Conservation (phyloP, 2,329 filamentous ascomycete species). For the Colletotrichum lini region DNA sequence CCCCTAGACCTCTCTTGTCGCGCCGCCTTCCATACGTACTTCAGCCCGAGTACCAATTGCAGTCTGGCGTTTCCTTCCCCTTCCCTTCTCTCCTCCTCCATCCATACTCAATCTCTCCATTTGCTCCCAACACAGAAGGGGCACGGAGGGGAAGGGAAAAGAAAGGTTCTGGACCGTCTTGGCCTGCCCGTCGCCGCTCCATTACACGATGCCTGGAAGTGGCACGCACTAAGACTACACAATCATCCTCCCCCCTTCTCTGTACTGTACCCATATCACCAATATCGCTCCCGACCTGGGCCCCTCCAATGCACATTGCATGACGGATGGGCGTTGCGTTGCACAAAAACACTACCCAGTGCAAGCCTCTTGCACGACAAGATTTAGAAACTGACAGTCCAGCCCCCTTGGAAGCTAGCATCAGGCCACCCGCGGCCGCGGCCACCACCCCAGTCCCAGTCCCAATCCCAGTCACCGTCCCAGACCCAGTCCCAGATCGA, state of each 20-base stretch:
- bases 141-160: background rate
- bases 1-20: background rate
- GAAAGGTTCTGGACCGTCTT: conserved; percentile 36
- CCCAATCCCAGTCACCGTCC: conserved; percentile 20
- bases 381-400: conserved; percentile 36
- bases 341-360: conserved; percentile 15
- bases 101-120: background rate
- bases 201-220: conserved; percentile 32
- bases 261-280: background rate
- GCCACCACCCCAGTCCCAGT: conserved; percentile 32
- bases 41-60: background rate
- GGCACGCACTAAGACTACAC: conserved; percentile 15
- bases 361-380: conserved; percentile 23
- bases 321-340: conserved; percentile 19
- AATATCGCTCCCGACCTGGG: conserved; percentile 17
- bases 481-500: conserved; percentile 26
- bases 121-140: conserved; percentile 14
- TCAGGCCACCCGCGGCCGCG: conserved; percentile 41
- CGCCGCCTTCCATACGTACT: conserved; percentile 4
- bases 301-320: conserved; percentile 15
- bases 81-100: conserved; percentile 8
- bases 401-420: conserved; percentile 38
- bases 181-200: conserved; percentile 11
- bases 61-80: background rate
- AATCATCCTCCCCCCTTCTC: background rate